A percentile compares a stretch with the other conserved stretches of the same genome.
Conservation (phyloP, 2,329 filamentous ascomycete species). For the Monosporascus sp. region DNA sequence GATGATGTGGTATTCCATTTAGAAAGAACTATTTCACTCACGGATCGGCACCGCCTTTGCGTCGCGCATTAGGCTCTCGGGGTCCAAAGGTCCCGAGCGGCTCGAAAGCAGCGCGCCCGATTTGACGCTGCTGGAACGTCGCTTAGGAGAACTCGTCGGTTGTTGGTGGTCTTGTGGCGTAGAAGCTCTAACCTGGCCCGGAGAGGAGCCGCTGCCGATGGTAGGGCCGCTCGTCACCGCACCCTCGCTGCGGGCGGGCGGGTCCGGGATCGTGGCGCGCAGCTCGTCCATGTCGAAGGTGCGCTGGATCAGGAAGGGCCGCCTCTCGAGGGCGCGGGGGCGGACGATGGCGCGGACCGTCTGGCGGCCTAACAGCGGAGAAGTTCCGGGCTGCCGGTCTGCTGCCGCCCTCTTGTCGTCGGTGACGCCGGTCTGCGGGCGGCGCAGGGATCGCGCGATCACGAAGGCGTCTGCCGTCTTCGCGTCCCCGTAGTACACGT, state of each 20-base stretch:
- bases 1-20: too few species aligned
- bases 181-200: too few species aligned
- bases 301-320: slow-evolving; percentile 43
- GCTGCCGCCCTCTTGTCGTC: not conserved
- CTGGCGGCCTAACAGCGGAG: slow-evolving; percentile 16
- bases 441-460: slow-evolving; percentile 34
- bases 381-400: not conserved
- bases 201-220: not conserved
- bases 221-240: not conserved
- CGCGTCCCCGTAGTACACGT: slow-evolving; percentile 34
- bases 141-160: slow-evolving; percentile 1
- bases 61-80: slow-evolving; percentile 19
- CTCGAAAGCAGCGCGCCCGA: slow-evolving; percentile 11
- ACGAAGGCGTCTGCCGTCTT: slow-evolving; percentile 41
- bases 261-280: slow-evolving; percentile 38
- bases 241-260: slow-evolving; percentile 4
- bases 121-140: slow-evolving; percentile 19
- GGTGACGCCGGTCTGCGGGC: slow-evolving; percentile 20
- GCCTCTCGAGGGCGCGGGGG: slow-evolving; percentile 33
- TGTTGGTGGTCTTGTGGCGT: too few species aligned
- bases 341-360: slow-evolving; percentile 39
- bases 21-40: slow-evolving; percentile 26
- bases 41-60: slow-evolving; percentile 38
- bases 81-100: slow-evolving; percentile 4
- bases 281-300: slow-evolving; percentile 45